phyloP scores from a whole-genome alignment of 768 basidiomycete species.

The Pholiota conissans region DNA sequence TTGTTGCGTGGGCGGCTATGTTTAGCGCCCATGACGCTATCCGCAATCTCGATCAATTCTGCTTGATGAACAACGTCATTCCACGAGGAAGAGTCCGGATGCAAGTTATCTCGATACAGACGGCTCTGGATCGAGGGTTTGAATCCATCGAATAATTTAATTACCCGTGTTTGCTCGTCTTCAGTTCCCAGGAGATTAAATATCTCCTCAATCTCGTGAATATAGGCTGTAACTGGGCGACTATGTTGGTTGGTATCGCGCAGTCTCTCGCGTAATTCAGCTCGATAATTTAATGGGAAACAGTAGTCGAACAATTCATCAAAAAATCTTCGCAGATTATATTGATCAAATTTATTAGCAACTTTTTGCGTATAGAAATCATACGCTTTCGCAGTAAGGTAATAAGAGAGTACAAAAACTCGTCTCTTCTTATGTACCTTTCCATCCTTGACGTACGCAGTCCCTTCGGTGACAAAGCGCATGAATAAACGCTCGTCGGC shows the following conservation, averaged over 20 bases:
- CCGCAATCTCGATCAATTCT: constrained; percentile 20
- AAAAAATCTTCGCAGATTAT: constrained; percentile 30
- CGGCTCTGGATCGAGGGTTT: constrained; percentile 22
- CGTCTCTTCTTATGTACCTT: constrained; percentile 5
- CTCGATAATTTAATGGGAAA: constrained; percentile 26
- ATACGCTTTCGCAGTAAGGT: constrained; percentile 29
- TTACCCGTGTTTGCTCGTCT: constrained; percentile 27
- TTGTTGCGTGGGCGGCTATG: neutral
- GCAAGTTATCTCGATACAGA: constrained; percentile 28
- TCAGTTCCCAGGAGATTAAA: constrained; percentile 31
- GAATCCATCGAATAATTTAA: constrained; percentile 35
- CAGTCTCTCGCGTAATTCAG: constrained; percentile 26
- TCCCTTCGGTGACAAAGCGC: constrained; percentile 17
- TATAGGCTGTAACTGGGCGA: constrained; percentile 29
- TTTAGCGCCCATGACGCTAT: constrained; percentile 8
- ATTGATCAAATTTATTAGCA: constrained; percentile 19
- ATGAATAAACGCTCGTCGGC: constrained; percentile 13
- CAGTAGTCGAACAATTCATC: constrained; percentile 35
- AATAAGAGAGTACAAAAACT: constrained; percentile 21
- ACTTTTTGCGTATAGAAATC: constrained; percentile 35
- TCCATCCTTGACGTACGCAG: constrained; percentile 19
- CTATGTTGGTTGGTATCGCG: constrained; percentile 22
- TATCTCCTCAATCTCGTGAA: constrained; percentile 33
- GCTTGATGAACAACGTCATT: constrained; percentile 27
- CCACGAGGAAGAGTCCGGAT: constrained; percentile 27